Base-by-base conservation (phyloP, 257 asterid species). In the Rehmannia glutinosa region DNA sequence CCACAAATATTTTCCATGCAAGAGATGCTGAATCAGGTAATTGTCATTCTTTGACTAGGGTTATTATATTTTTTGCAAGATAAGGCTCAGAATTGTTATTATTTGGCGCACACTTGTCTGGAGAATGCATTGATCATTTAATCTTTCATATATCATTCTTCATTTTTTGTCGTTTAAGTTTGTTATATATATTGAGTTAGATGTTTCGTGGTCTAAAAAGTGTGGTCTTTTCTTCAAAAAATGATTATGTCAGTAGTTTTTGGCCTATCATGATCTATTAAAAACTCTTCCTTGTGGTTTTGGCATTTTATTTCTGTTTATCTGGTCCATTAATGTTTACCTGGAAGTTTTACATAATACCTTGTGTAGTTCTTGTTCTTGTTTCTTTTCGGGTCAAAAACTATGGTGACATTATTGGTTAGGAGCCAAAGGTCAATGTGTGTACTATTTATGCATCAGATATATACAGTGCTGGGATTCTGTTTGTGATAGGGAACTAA, bases 21-120 rank as follows among this genome's bases (percentile, higher is more conserved):
- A 71, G 87, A 85, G 77, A 75, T 60, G 55, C 80, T 90, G 66
- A 79, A 75, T 79, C 95, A 87, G 97, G 97, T 87, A 39, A 66
- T 66, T 41, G 63, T 36, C n/a, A n/a, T 66, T 43, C 47, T 8
- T 9, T 24, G 16, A 7, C 16, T 55, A 16, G 20, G 13, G 45
- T 62, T 23, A 23, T 47, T 38, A 32, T 33, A 20, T 38, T 2
- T n/a, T 50, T 16, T n/a, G n/a, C n/a, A n/a, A n/a, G n/a, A n/a
- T n/a, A n/a, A n/a, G n/a, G n/a, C n/a, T n/a, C n/a, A n/a, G n/a
- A n/a, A n/a, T n/a, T n/a, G n/a, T n/a, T n/a, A n/a, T n/a, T n/a
- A n/a, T n/a, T n/a, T n/a, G n/a, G n/a, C n/a, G n/a, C n/a, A n/a
- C n/a, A n/a, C n/a, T n/a, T n/a, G n/a, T n/a, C n/a, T n/a, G 5